Conservation (phyloP, 2,329 filamentous ascomycete species). For the Metarhizium brunneum region DNA sequence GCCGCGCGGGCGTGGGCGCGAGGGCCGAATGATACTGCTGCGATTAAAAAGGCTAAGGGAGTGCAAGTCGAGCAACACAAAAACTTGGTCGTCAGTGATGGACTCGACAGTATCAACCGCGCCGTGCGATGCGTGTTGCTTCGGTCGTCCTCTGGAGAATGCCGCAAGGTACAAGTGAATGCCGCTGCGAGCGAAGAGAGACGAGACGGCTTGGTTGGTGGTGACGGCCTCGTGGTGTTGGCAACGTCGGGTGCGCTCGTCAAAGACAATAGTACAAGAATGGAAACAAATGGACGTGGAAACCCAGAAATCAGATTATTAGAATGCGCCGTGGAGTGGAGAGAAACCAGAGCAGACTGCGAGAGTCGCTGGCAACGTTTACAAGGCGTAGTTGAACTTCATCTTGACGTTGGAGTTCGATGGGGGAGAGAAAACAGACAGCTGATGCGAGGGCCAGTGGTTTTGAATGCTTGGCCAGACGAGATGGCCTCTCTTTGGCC, state of each 20-base stretch:
- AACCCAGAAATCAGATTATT: slow-evolving; percentile 14
- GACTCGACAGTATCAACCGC: slow-evolving; percentile 3
- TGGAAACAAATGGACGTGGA: slow-evolving; percentile 7
- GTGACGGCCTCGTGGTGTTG: neutral
- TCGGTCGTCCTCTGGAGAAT: slow-evolving; percentile 7
- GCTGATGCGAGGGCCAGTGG: slow-evolving; percentile 8
- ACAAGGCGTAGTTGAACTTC: slow-evolving; percentile 43
- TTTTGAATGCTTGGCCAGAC: slow-evolving; percentile 22
- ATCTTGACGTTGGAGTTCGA: slow-evolving; percentile 44
- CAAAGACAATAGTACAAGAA: slow-evolving; percentile 5
- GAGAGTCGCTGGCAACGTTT: slow-evolving; percentile 41
- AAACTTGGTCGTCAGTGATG: neutral
- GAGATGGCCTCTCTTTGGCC: neutral
- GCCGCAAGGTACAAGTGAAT: slow-evolving; percentile 43
- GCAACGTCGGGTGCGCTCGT: neutral
- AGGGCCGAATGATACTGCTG: neutral
- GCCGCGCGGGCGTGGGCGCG: neutral
- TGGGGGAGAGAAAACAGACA: slow-evolving; percentile 26
- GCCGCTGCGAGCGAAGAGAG: slow-evolving; percentile 28
- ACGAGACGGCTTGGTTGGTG: neutral
- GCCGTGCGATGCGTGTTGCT: neutral
- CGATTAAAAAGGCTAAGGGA: neutral
- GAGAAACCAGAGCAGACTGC: slow-evolving; percentile 42
- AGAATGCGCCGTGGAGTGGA: slow-evolving; percentile 29
- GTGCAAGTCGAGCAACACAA: neutral